Conservation (phyloP, 2,329 filamentous ascomycete genomes). For the Arthroderma sp. region DNA sequence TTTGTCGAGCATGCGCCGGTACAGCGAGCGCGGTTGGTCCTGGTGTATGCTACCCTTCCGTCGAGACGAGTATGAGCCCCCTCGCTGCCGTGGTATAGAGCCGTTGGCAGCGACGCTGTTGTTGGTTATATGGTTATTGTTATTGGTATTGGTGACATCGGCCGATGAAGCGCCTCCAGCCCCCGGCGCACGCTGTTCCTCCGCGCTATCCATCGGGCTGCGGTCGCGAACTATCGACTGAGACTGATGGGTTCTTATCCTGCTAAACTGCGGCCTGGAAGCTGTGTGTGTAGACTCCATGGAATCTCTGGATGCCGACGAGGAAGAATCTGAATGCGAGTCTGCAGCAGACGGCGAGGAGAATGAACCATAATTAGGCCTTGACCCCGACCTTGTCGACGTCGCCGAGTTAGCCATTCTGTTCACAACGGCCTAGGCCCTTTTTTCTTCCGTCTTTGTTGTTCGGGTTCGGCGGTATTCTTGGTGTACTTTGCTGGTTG, state of each 20-base stretch:
- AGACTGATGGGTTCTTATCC: conserved; percentile 4
- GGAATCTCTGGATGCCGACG: not conserved
- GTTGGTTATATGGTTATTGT: not conserved
- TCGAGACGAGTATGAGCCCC: not conserved
- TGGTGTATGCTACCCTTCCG: not conserved
- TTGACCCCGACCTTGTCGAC: not conserved
- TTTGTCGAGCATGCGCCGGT: conserved; percentile 32
- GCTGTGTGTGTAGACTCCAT: not conserved
- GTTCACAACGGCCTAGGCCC: not conserved
- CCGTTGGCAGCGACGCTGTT: not conserved
- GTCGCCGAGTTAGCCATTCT: conserved; percentile 2
- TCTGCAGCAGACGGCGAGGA: not conserved
- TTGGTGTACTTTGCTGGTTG: not conserved
- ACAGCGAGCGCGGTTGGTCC: not conserved
- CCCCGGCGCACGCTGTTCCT: not conserved
- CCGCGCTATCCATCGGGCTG: not conserved
- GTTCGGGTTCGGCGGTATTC: not conserved
- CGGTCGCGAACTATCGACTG: conserved; percentile 1
- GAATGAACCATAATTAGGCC: conserved; percentile 1
- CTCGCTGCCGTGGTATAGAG: not conserved
- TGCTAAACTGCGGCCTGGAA: conserved; percentile 2
- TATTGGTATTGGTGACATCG: not conserved
- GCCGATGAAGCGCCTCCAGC: not conserved
- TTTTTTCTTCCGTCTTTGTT: not conserved
- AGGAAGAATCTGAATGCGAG: not conserved